Base-by-base conservation (phyloP, 371 early-diverging fungal species). In the Conidiobolus incongruus region DNA sequence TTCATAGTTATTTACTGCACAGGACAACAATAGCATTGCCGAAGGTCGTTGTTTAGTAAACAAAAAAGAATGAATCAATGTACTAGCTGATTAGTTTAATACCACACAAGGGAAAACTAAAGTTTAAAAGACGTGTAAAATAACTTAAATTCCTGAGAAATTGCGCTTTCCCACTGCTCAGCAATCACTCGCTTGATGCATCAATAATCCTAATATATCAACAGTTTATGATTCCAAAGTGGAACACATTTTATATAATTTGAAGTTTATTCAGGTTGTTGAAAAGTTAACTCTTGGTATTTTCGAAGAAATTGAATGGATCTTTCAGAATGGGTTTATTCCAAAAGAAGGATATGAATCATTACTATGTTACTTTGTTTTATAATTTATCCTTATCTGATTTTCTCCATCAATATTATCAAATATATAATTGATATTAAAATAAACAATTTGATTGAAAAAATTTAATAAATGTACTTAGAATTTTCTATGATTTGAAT, bases 181-280 rank as follows among this genome's bases (percentile, higher is more conserved):
- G 51, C 52, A 84, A 26, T 77, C 81, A 0, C 58, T 87, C 41
- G 84, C 83, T 11, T 87, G 87, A 84, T 77, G 77, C 50, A 40
- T 77, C 42, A 67, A 63, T 49, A 75, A 78, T 54, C 52, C 51
- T 36, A 22, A 58, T 53, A 60, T 65, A 3, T 57, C 55, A 2
- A 44, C 40, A 4, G 51, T 52, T 23, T 57, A 81, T 11, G 87
- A 82, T 6, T 67, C 72, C 8, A 65, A 64, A 33, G 67, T 74
- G 0, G 58, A 64, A 36, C 84, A 87, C 64, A 65, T 83, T 6
- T 59, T 53, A 40, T 83, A 84, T 55, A 80, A 87, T 53, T 54
- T 82, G 26, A 59, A 67, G 50, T 66, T 78, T 2, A 44, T 82
- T 4, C 53, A 48, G 45, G 49, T 77, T 6, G 52, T 70, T 13